These are phyloP conservation scores for Penicilliopsis zonata DNA, from an alignment of 495 filamentous ascomycete species.

Conservation along the genomic window DNA sequence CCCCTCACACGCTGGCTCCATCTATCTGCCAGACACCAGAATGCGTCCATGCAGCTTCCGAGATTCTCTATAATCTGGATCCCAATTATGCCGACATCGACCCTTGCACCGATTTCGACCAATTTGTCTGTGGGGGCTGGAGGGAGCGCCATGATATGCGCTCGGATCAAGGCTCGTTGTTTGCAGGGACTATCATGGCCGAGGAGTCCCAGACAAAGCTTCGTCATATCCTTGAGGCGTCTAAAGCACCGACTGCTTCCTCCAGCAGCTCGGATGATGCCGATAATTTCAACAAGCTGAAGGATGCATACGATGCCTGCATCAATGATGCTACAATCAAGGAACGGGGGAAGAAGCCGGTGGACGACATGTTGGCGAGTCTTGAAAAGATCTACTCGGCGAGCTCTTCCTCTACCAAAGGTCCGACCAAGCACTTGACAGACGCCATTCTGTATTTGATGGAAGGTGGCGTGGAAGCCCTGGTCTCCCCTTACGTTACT, in stretches of 20 bases:
- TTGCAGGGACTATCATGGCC: conserved; percentile 45
- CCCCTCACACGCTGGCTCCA: conserved; percentile 9
- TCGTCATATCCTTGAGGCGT: conserved; percentile 50
- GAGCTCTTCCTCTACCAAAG: conserved; percentile 22
- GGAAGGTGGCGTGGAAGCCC: conserved; percentile 35
- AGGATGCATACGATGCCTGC: conserved; percentile 51
- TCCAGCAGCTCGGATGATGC: conserved; percentile 29
- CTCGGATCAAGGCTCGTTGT: conserved; percentile 48
- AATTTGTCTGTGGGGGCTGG: conserved; percentile 60
- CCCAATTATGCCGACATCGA: conserved; percentile 52
- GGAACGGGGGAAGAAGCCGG: conserved; percentile 39
- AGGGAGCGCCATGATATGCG: conserved; percentile 52
- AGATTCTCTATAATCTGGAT: conserved; percentile 54
- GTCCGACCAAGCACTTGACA: conserved; percentile 32
- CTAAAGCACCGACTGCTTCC: conserved; percentile 33
- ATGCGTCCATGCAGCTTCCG: conserved; percentile 58
- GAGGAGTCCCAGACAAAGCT: conserved; percentile 47
- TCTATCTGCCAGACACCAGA: conserved; percentile 43
- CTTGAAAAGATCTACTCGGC: conserved; percentile 43
- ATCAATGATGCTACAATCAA: conserved; percentile 44
- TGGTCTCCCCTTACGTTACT: conserved; percentile 33
- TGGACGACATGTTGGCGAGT: conserved; percentile 35
- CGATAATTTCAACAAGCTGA: conserved; percentile 55
- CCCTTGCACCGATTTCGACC: conserved; percentile 58
- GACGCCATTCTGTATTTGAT: conserved; percentile 42